Conservation (phyloP, 2,329 filamentous ascomycete genomes). For the Chalaropsis ovoidea region DNA sequence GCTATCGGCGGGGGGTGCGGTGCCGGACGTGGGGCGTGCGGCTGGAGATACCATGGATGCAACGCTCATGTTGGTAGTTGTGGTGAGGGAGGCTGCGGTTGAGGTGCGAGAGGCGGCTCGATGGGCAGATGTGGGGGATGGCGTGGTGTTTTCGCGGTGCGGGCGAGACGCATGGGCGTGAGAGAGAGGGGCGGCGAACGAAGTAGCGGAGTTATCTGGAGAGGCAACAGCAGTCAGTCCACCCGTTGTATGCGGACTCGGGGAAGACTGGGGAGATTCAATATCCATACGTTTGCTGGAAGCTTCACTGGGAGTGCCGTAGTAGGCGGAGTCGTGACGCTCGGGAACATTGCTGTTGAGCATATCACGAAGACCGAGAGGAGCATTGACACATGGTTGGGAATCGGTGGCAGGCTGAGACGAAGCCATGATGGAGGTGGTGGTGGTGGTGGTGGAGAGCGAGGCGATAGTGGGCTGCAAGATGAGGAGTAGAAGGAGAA, state of each 20-base stretch:
- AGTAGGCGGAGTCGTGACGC: constrained; percentile 25
- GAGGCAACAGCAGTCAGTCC: constrained; percentile 25
- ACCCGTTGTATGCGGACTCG: constrained; percentile 22
- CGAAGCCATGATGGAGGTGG: neutral
- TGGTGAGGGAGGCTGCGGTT: neutral
- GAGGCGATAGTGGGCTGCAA: neutral
- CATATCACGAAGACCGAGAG: constrained; percentile 24
- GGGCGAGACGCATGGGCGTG: neutral
- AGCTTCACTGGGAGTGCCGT: constrained; percentile 25
- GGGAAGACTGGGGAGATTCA: constrained; percentile 26
- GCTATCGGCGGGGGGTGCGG: constrained; percentile 48
- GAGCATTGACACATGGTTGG: constrained; percentile 17
- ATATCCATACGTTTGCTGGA: constrained; percentile 26
- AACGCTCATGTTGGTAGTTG: constrained; percentile 14
- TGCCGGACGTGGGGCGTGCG: constrained; percentile 51
- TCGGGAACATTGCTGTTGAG: constrained; percentile 21
- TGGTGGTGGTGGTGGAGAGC: neutral
- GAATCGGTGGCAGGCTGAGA: constrained; percentile 2
- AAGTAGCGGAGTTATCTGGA: constrained; percentile 38
- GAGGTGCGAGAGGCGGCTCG: constrained; percentile 33
- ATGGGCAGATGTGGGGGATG: constrained; percentile 43
- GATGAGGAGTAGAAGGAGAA: too few relatives aligned
- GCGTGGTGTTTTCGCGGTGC: constrained; percentile 28
- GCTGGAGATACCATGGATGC: constrained; percentile 35
- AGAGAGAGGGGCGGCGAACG: constrained; percentile 27